phyloP scores from a whole-genome alignment of 1,284 basidiomycete species.

The Cryptococcus deneoformans region DNA sequence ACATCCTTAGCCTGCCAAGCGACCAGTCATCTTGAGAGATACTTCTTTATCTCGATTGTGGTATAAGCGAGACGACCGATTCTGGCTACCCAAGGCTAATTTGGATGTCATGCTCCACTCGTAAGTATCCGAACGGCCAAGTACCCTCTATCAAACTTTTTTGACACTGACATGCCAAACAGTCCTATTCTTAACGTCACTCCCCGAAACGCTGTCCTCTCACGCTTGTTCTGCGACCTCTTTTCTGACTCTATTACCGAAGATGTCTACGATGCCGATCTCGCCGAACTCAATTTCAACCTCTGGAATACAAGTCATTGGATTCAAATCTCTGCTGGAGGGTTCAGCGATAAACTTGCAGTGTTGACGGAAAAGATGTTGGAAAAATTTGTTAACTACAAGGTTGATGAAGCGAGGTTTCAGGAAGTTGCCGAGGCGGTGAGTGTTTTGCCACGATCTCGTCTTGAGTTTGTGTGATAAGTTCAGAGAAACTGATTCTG shows the following conservation, averaged over 20 bases:
- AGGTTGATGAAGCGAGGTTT: conserved; percentile 70
- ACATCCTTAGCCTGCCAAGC: conserved; percentile 60
- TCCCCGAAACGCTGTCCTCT: conserved; percentile 44
- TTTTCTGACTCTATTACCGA: conserved; percentile 87
- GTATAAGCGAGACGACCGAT: conserved; percentile 95
- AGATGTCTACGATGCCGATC: conserved; percentile 87
- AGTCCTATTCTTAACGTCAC: conserved; percentile 47
- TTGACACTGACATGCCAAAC: not conserved
- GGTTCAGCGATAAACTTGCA: conserved; percentile 93
- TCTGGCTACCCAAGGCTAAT: conserved; percentile 85
- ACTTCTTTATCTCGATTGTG: conserved; percentile 72
- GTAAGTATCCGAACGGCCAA: conserved; percentile 15
- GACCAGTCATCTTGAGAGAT: conserved; percentile 72
- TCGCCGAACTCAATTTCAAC: conserved; percentile 82
- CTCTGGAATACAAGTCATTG: conserved; percentile 67
- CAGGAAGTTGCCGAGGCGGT: conserved; percentile 84
- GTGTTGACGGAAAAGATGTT: conserved; percentile 75
- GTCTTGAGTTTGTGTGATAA: not conserved
- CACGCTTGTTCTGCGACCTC: conserved; percentile 71
- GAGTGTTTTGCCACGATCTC: conserved; percentile 15
- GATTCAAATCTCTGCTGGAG: conserved; percentile 67
- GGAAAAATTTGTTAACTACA: conserved; percentile 65
- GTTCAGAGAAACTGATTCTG: too few relatives aligned
- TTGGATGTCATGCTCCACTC: conserved; percentile 42
- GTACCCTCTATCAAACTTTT: not conserved